Conservation (phyloP, 2,329 filamentous ascomycete species). For the Grosmannia serpens region DNA sequence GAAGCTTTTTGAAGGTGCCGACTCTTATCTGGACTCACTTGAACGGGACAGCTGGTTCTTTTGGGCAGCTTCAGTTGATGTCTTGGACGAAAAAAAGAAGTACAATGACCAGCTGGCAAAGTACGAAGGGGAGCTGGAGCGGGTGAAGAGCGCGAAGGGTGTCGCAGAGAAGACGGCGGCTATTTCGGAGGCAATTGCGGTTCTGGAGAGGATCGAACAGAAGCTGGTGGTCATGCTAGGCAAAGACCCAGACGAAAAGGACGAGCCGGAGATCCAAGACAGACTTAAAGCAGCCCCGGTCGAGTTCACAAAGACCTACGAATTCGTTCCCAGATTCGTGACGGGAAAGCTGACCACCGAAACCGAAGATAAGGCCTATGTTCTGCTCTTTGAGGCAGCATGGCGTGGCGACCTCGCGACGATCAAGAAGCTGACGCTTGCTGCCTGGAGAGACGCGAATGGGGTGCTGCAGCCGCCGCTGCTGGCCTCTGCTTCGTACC, state of each 20-base stretch:
- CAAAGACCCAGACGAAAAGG: conserved; percentile 40
- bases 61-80: conserved; percentile 30
- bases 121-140: conserved; percentile 22
- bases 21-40: conserved; percentile 42
- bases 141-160: conserved; percentile 19
- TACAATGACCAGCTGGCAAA: background rate
- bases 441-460: conserved; percentile 32
- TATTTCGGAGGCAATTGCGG: conserved; percentile 36
- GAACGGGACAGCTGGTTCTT: conserved; percentile 47
- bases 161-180: conserved; percentile 42
- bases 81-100: too few species aligned
- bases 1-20: conserved; percentile 21
- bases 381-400: conserved; percentile 60
- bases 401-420: conserved; percentile 58
- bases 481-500: conserved; percentile 39
- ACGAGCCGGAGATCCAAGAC: conserved; percentile 51
- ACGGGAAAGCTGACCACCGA: background rate
- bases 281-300: conserved; percentile 18
- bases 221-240: conserved; percentile 43
- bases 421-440: conserved; percentile 53
- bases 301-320: conserved; percentile 23
- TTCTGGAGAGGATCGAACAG: conserved; percentile 44
- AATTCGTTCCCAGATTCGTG: conserved; percentile 39
- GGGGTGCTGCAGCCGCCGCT: conserved; percentile 46
- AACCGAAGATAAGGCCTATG: conserved; percentile 39